Base-by-base conservation (phyloP, 768 basidiomycete species). In the Lactarius akahatsu region DNA sequence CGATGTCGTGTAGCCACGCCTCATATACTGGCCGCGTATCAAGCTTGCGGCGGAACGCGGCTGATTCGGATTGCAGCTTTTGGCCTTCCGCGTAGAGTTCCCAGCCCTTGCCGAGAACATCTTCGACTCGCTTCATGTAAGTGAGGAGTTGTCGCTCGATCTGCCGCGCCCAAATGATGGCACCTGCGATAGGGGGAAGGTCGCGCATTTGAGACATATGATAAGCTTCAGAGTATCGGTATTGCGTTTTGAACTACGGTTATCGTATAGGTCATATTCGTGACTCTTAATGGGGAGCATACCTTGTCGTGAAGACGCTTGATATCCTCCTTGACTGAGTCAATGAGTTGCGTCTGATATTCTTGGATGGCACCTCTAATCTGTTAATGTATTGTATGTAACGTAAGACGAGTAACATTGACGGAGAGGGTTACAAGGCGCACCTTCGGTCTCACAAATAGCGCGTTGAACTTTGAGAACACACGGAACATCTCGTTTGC, bases 401-500 rank as follows among this genome's bases (percentile, higher is more conserved):
- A 30, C n/a, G 41, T 67, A 57, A 64, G 63, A 30, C 9, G 5
- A 16, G 30, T 16, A 5, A 50, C 3, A n/a, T 52, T 16, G 50
- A 41, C 1, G 38, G 15, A 36, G 26, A 28, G 13, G 61, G 38
- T 4, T 54, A 26, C 7, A 30, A 59, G 47, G 69, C 80, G 40
- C 54, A 94, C 94, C 86, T 98, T 97, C 10, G 94, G 96, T 66
- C 96, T 82, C 41, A 98, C 96, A 74, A 98, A 97, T 41, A 98
- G 78, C 0, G 95, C 92, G 75, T 99, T 98, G 81, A 98, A 98
- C 77, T 96, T 96, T 20, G 94, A 96, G 77, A 99, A 98, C 55
- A 98, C 96, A 60, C 96, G 85, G 79, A 99, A 98, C 97, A 98
- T 99, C 79, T 98, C 97, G 75, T 97, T 96, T 18, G 97, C 96